phyloP scores from a whole-genome alignment of 2,329 filamentous ascomycete species.

The Aureobasidium sp. region DNA sequence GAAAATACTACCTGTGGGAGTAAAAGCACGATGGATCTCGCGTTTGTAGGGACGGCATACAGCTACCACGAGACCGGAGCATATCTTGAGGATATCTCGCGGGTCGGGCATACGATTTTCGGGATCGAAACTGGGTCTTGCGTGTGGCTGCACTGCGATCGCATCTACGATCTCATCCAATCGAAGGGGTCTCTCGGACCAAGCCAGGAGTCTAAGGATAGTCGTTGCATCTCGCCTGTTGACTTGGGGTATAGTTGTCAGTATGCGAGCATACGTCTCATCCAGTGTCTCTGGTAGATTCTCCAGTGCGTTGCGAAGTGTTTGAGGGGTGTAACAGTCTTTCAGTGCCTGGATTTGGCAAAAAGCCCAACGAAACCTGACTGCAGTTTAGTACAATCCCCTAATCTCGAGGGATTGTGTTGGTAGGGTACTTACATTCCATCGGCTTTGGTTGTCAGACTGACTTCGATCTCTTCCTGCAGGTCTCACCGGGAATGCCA shows the following conservation, averaged over 20 bases:
- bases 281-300: neutral
- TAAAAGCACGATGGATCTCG: no score
- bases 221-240: neutral
- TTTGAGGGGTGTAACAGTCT: neutral
- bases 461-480: neutral
- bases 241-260: neutral
- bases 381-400: neutral
- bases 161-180: neutral
- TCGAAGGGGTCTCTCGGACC: neutral
- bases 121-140: neutral
- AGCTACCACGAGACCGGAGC: neutral
- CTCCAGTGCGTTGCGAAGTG: neutral
- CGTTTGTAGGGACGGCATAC: neutral
- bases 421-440: neutral
- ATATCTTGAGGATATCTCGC: neutral
- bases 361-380: neutral
- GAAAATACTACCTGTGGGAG: no score
- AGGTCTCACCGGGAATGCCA: neutral
- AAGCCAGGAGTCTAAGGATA: neutral
- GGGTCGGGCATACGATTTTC: neutral
- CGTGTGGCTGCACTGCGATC: neutral
- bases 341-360: neutral
- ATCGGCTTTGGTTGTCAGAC: neutral
- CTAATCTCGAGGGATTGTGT: neutral
- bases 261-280: neutral